Conservation (phyloP, 176 grass and related monocot genomes). For the Tillandsia fasciculata region DNA sequence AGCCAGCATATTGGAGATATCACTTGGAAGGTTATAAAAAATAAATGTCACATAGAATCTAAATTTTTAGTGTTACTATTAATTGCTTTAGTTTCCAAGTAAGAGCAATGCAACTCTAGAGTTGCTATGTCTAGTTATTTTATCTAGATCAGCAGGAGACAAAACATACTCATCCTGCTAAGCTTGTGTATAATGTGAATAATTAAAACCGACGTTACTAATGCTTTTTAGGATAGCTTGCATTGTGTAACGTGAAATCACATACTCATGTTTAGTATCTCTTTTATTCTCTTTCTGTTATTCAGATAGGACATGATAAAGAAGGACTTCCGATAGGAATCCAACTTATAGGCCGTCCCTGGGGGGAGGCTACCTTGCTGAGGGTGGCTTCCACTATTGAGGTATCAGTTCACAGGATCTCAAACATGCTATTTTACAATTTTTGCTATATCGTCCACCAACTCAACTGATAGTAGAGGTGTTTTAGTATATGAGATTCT, state of each 20-base stretch:
- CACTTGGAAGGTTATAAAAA: no score
- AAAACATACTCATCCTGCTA: no score
- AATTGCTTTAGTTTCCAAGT: no score
- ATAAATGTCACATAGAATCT: no score
- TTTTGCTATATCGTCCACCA: neutral
- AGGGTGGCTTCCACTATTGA: conserved; percentile 77
- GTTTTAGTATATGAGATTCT: neutral
- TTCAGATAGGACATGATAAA: conserved; percentile 86
- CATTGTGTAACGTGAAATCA: neutral
- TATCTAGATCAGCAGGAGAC: no score
- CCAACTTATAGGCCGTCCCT: conserved; percentile 93
- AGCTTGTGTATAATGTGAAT: no score
- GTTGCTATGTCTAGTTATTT: no score
- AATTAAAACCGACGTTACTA: no score
- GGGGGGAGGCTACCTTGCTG: conserved; percentile 90
- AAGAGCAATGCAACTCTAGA: no score
- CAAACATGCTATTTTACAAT: neutral
- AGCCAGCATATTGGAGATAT: no score
- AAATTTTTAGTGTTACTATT: no score
- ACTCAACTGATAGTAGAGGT: neutral
- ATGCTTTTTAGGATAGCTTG: neutral
- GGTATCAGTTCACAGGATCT: conserved; percentile 29
- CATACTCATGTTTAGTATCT: neutral
- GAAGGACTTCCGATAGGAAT: conserved; percentile 84
- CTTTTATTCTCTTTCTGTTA: conserved; percentile 6